Conservation (phyloP, 2,329 filamentous ascomycete genomes). For the Nemania sp. region DNA sequence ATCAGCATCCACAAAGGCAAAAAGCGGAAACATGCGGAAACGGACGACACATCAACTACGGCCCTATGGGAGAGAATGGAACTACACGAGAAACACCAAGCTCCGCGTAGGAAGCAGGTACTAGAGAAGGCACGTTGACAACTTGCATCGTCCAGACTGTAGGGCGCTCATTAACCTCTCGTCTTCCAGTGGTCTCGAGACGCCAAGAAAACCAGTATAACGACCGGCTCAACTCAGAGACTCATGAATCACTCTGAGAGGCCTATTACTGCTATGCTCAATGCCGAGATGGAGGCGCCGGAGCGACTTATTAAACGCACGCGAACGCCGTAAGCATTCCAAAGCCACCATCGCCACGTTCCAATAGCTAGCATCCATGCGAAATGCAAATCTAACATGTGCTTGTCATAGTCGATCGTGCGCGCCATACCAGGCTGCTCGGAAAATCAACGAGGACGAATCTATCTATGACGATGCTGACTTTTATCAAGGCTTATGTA, state of each 20-base stretch:
- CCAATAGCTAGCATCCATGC: too few relatives aligned
- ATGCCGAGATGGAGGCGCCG: slow-evolving; percentile 68
- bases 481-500: slow-evolving; percentile 83
- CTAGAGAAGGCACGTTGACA: slow-evolving; percentile 61
- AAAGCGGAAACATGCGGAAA: slow-evolving; percentile 64
- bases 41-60: slow-evolving; percentile 60
- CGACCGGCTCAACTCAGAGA: slow-evolving; percentile 56
- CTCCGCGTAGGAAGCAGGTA: slow-evolving; percentile 67
- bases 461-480: slow-evolving; percentile 89
- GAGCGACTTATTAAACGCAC: slow-evolving; percentile 73
- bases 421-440: slow-evolving; percentile 69
- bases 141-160: neutral
- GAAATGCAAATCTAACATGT: slow-evolving; percentile 9
- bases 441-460: slow-evolving; percentile 60
- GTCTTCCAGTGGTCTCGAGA: slow-evolving; percentile 76
- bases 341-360: neutral
- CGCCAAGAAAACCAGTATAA: slow-evolving; percentile 64
- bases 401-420: slow-evolving; percentile 62
- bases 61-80: slow-evolving; percentile 76
- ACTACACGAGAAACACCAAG: slow-evolving; percentile 62
- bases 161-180: neutral
- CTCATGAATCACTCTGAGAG: slow-evolving; percentile 58
- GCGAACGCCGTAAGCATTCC: slow-evolving; percentile 55
- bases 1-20: slow-evolving; percentile 61
- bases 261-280: slow-evolving; percentile 68